Evolutionary conservation across 2,329 filamentous ascomycete genomes (phyloP), one percentile per base, ranked within the genome.

Genomic region (Fusarium sterilihyphosum): DNA sequence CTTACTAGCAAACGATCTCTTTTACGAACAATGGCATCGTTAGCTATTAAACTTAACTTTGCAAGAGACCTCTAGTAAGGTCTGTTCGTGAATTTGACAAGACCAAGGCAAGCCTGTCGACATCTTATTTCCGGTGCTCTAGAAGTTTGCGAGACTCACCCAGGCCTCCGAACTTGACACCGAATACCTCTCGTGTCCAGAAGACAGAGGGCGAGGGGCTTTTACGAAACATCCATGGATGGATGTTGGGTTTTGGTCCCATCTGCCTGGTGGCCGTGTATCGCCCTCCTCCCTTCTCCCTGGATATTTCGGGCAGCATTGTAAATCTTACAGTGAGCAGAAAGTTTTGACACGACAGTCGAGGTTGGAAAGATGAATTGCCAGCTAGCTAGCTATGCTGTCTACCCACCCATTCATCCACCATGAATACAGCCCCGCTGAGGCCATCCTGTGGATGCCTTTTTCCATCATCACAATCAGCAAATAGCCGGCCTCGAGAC

Each of bases 361-460:
- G 37, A 62, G n/a, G 20, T 49, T 50, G 31, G 49, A 17, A 44
- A 47, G 33, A 50, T 63, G 40, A 37, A 58, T 46, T 44, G 35
- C 38, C 52, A 41, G 24, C 37, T 43, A 41, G 24, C 41, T 38
- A 38, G 18, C 38, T 41, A 37, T 54, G 35, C 24, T 41, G 24
- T 40, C 52, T 59, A 60, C 29, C 67, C 65, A 68, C 64, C 54
- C 59, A 72, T 18, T 57, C 69, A 68, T 31, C 64, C 49, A 68
- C 47, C 58, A 54, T 41, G 26, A 37, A 43, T 58, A 29, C 46
- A 69, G 47, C 67, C 63, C 63, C 59, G 56, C 56, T 69, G 70
- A 72, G 70, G 70, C 70, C 70, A 35, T 68, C 68, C 53, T 72
- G 70, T 61, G 54, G 58, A 64, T 49, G 64, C 58, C 67, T 71